Conservation (phyloP, 352 stramenopile species). For the Pythium insidiosum region DNA sequence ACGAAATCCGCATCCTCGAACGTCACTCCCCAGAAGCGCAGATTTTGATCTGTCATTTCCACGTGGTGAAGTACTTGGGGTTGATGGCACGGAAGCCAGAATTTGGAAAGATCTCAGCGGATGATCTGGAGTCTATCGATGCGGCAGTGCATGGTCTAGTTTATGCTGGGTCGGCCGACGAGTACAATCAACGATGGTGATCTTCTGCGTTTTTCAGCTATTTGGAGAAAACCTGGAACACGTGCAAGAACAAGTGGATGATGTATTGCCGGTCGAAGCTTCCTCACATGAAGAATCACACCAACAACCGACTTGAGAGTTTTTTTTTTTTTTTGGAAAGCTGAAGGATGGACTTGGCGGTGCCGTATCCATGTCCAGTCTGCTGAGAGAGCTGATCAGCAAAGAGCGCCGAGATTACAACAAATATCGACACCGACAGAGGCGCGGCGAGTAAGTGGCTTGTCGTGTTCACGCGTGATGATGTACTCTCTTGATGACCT, state of each 20-base stretch:
- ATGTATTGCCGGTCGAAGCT: conserved; percentile 9
- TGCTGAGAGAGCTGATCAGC: no score
- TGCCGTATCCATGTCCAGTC: no score
- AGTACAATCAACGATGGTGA: no score
- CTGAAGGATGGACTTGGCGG: conserved; percentile 13
- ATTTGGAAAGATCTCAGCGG: conserved; percentile 9
- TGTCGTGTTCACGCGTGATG: no score
- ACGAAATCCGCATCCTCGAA: conserved; percentile 4
- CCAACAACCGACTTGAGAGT: conserved; percentile 21
- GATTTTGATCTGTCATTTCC: conserved; percentile 5
- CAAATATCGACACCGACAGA: no score
- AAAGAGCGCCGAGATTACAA: no score
- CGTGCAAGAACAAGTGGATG: conserved; percentile 20
- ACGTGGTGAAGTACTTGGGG: conserved; percentile 3
- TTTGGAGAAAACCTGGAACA: no score
- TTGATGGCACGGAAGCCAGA: neutral
- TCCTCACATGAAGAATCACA: conserved; percentile 17
- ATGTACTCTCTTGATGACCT: conserved; percentile 1
- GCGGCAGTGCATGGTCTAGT: conserved; percentile 13
- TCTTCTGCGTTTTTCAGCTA: no score
- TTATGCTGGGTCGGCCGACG: no score
- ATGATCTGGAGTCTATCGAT: conserved; percentile 7
- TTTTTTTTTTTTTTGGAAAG: conserved; percentile 25
- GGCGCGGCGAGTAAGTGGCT: no score
- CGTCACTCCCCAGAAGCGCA: neutral